A percentile compares a stretch with the other conserved stretches of the same genome.
Conservation (phyloP, 768 basidiomycete species). For the Russula olivacea region DNA sequence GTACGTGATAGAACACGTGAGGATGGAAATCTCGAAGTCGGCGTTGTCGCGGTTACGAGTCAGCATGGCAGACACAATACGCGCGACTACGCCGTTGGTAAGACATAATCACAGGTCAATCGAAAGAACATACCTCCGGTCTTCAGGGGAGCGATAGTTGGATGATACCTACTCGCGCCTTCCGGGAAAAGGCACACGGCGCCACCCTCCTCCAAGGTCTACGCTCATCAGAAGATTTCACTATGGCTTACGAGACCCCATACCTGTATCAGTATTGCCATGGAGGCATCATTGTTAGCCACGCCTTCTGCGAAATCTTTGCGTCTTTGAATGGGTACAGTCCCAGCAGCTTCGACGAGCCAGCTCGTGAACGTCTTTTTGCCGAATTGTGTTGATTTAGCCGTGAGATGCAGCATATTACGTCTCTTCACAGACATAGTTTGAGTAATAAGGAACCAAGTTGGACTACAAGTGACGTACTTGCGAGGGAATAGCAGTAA, state of each 20-base stretch:
- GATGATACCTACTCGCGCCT: slow-evolving; percentile 80
- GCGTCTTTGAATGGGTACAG: slow-evolving; percentile 72
- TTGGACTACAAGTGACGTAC: slow-evolving; percentile 34
- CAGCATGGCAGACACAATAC: slow-evolving; percentile 73
- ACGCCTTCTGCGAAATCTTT: slow-evolving; percentile 57
- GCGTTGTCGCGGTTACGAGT: slow-evolving; percentile 60
- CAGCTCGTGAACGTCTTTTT: slow-evolving; percentile 80
- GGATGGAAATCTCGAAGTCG: slow-evolving; percentile 64
- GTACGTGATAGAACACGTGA: slow-evolving; percentile 79
- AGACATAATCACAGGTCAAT: background rate
- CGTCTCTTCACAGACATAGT: slow-evolving; percentile 46
- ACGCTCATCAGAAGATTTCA: slow-evolving; percentile 3
- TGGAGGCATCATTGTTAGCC: slow-evolving; percentile 61
- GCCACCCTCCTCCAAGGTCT: slow-evolving; percentile 74
- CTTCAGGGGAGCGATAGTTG: slow-evolving; percentile 81
- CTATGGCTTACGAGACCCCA: slow-evolving; percentile 15
- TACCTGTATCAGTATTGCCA: slow-evolving; percentile 66
- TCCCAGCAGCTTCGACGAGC: slow-evolving; percentile 85
- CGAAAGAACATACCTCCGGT: slow-evolving; percentile 58
- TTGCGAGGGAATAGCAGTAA: slow-evolving; percentile 64
- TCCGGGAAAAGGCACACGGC: slow-evolving; percentile 83
- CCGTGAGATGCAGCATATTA: slow-evolving; percentile 76
- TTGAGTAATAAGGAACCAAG: slow-evolving; percentile 10
- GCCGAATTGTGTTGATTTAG: slow-evolving; percentile 84
- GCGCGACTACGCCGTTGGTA: slow-evolving; percentile 48